Evolutionary conservation across 257 asterid genomes (phyloP).

Genomic region (Henckelia pumila): DNA sequence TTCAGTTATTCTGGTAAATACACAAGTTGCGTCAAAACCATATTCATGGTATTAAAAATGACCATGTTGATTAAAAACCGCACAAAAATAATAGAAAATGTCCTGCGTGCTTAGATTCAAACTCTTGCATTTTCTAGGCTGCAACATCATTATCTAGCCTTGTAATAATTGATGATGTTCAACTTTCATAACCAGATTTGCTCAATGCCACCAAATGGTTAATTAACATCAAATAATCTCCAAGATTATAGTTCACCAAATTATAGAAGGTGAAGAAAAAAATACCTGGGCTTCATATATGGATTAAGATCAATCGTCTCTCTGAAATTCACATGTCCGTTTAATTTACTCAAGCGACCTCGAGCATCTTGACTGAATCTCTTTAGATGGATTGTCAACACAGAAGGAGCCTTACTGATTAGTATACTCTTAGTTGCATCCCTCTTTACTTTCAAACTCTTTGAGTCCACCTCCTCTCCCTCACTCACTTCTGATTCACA

Average conservation of each 20-base stretch:
- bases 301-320: slow-evolving; percentile 67
- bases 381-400: slow-evolving; percentile 80
- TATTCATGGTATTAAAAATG: neutral
- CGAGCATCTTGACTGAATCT: slow-evolving; percentile 87
- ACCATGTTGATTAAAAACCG: neutral
- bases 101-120: neutral
- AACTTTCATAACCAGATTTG: neutral
- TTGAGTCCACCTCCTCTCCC: slow-evolving; percentile 40
- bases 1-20: neutral
- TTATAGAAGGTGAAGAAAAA: slow-evolving; percentile 19
- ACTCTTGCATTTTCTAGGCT: neutral
- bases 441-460: slow-evolving; percentile 69
- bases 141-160: neutral
- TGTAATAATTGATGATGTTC: neutral
- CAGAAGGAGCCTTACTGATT: slow-evolving; percentile 63
- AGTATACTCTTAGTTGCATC: slow-evolving; percentile 83
- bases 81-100: neutral
- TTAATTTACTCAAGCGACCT: slow-evolving; percentile 81
- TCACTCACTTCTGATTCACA: slow-evolving; percentile 41
- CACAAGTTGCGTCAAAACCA: neutral
- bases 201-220: neutral
- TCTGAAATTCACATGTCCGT: slow-evolving; percentile 74
- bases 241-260: neutral
- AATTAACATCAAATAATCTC: slow-evolving; percentile 2
- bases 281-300: slow-evolving; percentile 72